Percentiles rank a stretch among this genome's conserved stretches.
These are phyloP conservation scores for Penicillium griseofulvum DNA, from an alignment of 2,329 filamentous ascomycete species.

Conservation along the genomic window DNA sequence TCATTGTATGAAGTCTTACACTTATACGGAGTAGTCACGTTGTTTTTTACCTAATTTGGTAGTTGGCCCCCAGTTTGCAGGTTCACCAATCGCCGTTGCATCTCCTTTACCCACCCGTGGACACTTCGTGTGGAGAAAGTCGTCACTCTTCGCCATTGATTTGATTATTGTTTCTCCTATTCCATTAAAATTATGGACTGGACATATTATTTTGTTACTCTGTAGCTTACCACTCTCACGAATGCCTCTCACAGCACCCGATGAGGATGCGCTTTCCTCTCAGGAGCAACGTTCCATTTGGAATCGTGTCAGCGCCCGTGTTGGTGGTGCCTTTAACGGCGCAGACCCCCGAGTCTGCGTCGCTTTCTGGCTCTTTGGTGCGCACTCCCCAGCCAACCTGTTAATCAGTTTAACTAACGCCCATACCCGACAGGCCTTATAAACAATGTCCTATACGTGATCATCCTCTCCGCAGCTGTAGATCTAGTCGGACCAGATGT, in stretches of 20 bases:
- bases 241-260: conserved; percentile 26
- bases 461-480: conserved; percentile 91
- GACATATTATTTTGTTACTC: neutral
- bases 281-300: conserved; percentile 58
- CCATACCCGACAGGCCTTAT: conserved; percentile 66
- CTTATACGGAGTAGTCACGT: too few species aligned
- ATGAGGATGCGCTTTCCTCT: conserved; percentile 47
- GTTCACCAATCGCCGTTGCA: too few species aligned
- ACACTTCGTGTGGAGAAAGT: conserved; percentile 3
- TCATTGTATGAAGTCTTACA: too few species aligned
- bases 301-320: conserved; percentile 67
- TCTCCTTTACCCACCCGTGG: neutral
- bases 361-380: conserved; percentile 95
- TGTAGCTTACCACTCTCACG: conserved; percentile 7
- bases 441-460: conserved; percentile 97
- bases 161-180: neutral
- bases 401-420: neutral
- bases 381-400: conserved; percentile 16
- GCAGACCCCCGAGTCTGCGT: conserved; percentile 68
- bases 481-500: conserved; percentile 85
- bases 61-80: too few species aligned
- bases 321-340: conserved; percentile 63
- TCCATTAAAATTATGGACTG: neutral
- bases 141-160: conserved; percentile 8
- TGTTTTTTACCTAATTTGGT: too few species aligned